Base-by-base conservation (phyloP, 441 rosid genomes). In the Erodium trifolium region DNA sequence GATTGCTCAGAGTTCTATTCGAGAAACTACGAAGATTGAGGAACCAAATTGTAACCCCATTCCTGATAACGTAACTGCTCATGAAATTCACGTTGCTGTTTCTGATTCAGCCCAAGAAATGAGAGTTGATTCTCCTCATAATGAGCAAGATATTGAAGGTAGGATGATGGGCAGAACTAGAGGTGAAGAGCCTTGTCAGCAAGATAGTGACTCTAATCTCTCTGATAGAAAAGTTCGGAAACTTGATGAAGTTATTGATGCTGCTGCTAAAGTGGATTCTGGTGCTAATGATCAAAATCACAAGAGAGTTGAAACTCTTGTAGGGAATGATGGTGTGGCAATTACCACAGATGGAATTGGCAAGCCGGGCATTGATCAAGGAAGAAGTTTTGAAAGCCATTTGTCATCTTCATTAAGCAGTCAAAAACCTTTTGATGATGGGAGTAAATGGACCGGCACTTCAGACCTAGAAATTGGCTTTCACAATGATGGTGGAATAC, bases 1-100 rank as follows among this genome's bases (percentile, higher is more conserved):
- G 82, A 87, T 87, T 74, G 96, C 96, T 17, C 91, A 87, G 80
- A 84, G 74, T 77, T 86, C 93, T n/a, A 85, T 87, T 68, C 83
- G 76, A 29, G 86, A 87, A 72, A 83, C 79, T 72, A 75, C 83
- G 11, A 37, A 77, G 65, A 10, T 72, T 49, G 74, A 65, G 74
- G 82, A 79, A 73, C 63, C 70, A 31, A 63, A 49, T 71, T 78
- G 70, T 71, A 73, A 66, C 37, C 70, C 70, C 35, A 7, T 62
- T 67, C 60, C 72, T 45, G 82, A 71, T 67, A 73, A 79, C 73
- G 74, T 57, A 47, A 73, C 85, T 63, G 77, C 73, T 70, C 29
- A 73, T 14, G 79, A 80, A 67, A 66, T 72, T 73, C 79, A 70
- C 55, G 73, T 76, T 65, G 77, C 37, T 34, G 73, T 76, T 65